Evolutionary conservation across 2,329 filamentous ascomycete species (phyloP).

Genomic region (Aspergillus pseudoterreus): DNA sequence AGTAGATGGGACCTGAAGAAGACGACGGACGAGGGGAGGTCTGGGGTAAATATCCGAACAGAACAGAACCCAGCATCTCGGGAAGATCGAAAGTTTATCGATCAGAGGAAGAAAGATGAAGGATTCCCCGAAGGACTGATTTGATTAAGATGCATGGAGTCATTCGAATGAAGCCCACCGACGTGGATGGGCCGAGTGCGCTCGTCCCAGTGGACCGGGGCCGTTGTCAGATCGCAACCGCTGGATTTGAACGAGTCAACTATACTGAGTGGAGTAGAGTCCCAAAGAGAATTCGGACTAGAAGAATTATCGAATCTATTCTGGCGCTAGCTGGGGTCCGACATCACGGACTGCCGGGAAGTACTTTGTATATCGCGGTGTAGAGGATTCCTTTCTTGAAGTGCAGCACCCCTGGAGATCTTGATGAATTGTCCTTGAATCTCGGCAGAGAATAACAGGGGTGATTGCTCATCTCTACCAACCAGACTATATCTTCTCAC

Average conservation of each 20-base stretch:
- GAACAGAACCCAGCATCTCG: not conserved
- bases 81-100: conserved; percentile 13
- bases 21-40: conserved; percentile 2
- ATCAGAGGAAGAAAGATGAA: conserved; percentile 9
- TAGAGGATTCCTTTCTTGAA: not conserved
- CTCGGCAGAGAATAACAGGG: not conserved
- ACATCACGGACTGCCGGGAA: not conserved
- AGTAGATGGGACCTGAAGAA: not conserved
- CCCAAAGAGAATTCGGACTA: not conserved
- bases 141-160: conserved; percentile 15
- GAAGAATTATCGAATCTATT: not conserved
- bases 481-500: not conserved
- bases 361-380: not conserved
- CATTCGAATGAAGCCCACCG: conserved; percentile 9
- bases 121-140: conserved; percentile 6
- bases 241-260: not conserved
- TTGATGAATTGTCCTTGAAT: not conserved
- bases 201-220: conserved; percentile 7
- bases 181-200: not conserved
- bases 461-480: not conserved
- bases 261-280: not conserved
- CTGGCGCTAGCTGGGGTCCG: not conserved
- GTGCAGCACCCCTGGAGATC: not conserved
- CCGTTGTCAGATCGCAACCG: not conserved
- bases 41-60: conserved; percentile 10